phyloP scores from a whole-genome alignment of 1,284 basidiomycete species.

The Boletellus dicymbophilus region DNA sequence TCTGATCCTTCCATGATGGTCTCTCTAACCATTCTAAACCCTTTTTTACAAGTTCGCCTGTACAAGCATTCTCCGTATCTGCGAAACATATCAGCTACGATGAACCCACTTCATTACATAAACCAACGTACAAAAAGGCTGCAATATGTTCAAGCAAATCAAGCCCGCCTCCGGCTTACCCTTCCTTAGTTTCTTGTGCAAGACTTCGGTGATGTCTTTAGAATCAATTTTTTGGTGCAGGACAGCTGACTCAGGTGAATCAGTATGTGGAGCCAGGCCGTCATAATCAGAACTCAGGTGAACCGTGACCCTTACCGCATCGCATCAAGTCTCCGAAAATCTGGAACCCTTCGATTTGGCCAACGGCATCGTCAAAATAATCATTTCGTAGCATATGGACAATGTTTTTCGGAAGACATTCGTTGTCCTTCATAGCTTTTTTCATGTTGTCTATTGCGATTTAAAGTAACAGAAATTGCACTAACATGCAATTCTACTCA shows the following conservation, averaged over 20 bases:
- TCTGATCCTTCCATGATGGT: too few species aligned
- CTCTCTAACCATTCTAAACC: too few species aligned
- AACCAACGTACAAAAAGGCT: neutral
- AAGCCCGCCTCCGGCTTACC: neutral
- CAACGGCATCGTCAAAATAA: conserved; percentile 27
- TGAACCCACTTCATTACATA: neutral
- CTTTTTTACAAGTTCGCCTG: too few species aligned
- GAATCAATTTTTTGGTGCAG: neutral
- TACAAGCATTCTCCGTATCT: too few species aligned
- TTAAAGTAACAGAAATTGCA: too few species aligned
- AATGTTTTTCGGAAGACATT: conserved; percentile 13
- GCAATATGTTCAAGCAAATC: neutral
- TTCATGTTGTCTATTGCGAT: conserved; percentile 17
- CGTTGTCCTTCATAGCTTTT: conserved; percentile 1
- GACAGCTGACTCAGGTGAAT: neutral
- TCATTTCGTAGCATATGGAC: conserved; percentile 22
- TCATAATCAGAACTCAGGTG: too few species aligned
- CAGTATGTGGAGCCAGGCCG: neutral
- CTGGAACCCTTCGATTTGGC: conserved; percentile 25
- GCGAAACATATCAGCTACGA: neutral
- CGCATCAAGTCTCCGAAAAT: conserved; percentile 23
- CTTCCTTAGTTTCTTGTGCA: neutral
- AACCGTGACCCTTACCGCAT: conserved; percentile 14
- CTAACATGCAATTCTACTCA: conserved; percentile 1
- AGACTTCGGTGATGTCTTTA: neutral